These are phyloP conservation scores for Aspergillus pseudoglaucus DNA, from an alignment of 2,329 filamentous ascomycete genomes.

Conservation along the genomic window DNA sequence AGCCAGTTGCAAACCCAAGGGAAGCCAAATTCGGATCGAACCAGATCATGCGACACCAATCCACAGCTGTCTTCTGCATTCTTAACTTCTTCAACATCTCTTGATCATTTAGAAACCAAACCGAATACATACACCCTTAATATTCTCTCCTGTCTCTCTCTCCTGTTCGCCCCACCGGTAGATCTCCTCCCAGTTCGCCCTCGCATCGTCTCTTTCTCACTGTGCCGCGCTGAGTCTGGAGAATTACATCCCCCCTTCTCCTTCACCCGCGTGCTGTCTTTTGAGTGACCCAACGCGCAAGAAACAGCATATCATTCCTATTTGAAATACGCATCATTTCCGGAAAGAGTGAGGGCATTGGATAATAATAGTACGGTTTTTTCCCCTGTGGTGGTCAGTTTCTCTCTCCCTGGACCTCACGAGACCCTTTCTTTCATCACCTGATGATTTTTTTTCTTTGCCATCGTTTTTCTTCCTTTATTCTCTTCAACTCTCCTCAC, in stretches of 20 bases:
- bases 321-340: too few species aligned
- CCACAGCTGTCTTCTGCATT: not conserved
- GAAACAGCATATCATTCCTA: too few species aligned
- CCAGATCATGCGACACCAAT: not conserved
- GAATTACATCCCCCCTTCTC: not conserved
- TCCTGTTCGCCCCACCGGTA: conserved; percentile 3
- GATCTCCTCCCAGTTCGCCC: conserved; percentile 4
- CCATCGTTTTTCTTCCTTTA: not conserved
- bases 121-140: too few species aligned
- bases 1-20: not conserved
- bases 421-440: too few species aligned
- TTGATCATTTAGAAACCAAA: too few species aligned
- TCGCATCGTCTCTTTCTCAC: conserved; percentile 1
- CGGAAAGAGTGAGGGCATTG: too few species aligned
- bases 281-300: too few species aligned
- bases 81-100: not conserved
- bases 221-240: not conserved
- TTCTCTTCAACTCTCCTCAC: not conserved
- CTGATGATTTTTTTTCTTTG: not conserved
- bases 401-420: too few species aligned
- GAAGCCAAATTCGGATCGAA: not conserved
- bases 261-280: not conserved
- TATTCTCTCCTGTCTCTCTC: not conserved
- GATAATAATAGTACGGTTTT: not conserved
- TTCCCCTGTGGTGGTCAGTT: not conserved